A percentile compares a stretch with the other conserved stretches of the same genome.
Conservation (phyloP, 495 filamentous ascomycete genomes). For the Talaromyces adpressus region DNA sequence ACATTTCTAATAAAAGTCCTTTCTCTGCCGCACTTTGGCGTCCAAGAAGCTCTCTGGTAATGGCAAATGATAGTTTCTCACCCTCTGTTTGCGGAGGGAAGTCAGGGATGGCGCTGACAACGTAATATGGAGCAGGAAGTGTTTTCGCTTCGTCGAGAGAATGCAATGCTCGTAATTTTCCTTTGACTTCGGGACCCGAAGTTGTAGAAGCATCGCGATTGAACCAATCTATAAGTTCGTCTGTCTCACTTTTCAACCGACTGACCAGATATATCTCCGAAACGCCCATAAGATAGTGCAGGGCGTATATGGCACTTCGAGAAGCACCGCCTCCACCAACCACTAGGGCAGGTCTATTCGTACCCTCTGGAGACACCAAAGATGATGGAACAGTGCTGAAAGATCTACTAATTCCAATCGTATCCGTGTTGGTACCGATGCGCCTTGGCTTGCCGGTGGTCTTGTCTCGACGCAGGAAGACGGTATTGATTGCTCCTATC, state of each 20-base stretch:
- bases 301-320: slow-evolving; percentile 32
- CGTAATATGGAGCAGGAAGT: neutral
- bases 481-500: slow-evolving; percentile 40
- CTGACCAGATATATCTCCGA: slow-evolving; percentile 4
- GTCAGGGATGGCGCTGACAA: slow-evolving; percentile 4
- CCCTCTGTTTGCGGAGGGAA: neutral
- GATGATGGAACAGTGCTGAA: slow-evolving; percentile 20
- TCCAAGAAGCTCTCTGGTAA: slow-evolving; percentile 3
- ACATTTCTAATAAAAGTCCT: slow-evolving; percentile 5
- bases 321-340: slow-evolving; percentile 39
- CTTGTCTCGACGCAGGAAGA: slow-evolving; percentile 18
- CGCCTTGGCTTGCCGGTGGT: slow-evolving; percentile 22
- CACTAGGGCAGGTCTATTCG: slow-evolving; percentile 23
- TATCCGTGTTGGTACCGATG: slow-evolving; percentile 35
- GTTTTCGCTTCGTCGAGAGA: neutral
- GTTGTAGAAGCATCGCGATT: neutral
- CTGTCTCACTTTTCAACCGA: neutral
- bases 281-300: slow-evolving; percentile 9
- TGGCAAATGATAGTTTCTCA: neutral
- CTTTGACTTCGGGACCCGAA: neutral
- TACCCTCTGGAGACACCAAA: slow-evolving; percentile 10
- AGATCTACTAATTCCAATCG: slow-evolving; percentile 21
- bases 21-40: neutral
- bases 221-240: neutral
- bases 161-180: neutral